phyloP scores from a whole-genome alignment of 2,329 filamentous ascomycete species.

The Gliomastix tumulicola region DNA sequence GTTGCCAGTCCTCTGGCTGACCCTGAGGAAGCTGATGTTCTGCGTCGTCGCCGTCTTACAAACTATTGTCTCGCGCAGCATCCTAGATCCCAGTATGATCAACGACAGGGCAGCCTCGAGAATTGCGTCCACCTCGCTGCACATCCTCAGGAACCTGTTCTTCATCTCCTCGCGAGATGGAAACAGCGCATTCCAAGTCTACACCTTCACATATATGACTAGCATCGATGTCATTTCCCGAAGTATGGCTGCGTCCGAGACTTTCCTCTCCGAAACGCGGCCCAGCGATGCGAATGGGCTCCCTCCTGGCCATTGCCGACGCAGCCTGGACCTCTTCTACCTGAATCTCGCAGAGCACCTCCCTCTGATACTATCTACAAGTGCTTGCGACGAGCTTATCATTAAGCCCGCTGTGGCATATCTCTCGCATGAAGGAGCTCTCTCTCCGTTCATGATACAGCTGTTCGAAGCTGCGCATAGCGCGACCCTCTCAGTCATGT shows the following conservation, averaged over 20 bases:
- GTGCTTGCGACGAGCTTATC: slow-evolving; percentile 64
- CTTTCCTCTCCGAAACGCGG: slow-evolving; percentile 59
- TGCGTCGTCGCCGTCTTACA: slow-evolving; percentile 68
- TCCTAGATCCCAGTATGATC: slow-evolving; percentile 42
- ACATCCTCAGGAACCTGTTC: slow-evolving; percentile 68
- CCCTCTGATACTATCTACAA: slow-evolving; percentile 59
- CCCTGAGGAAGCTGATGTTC: slow-evolving; percentile 71
- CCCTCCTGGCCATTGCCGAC: slow-evolving; percentile 40
- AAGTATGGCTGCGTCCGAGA: slow-evolving; percentile 58
- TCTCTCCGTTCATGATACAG: slow-evolving; percentile 39
- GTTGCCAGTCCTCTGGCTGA: slow-evolving; percentile 65
- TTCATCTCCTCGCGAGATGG: slow-evolving; percentile 75
- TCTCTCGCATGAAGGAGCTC: slow-evolving; percentile 41
- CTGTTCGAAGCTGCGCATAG: slow-evolving; percentile 88
- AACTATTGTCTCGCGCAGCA: slow-evolving; percentile 59
- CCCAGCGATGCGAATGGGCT: slow-evolving; percentile 24
- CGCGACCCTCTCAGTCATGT: slow-evolving; percentile 71
- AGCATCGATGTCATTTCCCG: slow-evolving; percentile 74
- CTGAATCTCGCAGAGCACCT: slow-evolving; percentile 83
- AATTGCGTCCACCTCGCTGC: slow-evolving; percentile 64
- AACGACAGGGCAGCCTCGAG: slow-evolving; percentile 44
- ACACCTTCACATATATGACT: slow-evolving; percentile 75
- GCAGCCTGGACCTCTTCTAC: slow-evolving; percentile 79
- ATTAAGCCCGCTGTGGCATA: slow-evolving; percentile 70
- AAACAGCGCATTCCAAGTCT: slow-evolving; percentile 71